Evolutionary conservation across 202 grass and related monocot species (phyloP).

Genomic region (Carex arenaria): DNA sequence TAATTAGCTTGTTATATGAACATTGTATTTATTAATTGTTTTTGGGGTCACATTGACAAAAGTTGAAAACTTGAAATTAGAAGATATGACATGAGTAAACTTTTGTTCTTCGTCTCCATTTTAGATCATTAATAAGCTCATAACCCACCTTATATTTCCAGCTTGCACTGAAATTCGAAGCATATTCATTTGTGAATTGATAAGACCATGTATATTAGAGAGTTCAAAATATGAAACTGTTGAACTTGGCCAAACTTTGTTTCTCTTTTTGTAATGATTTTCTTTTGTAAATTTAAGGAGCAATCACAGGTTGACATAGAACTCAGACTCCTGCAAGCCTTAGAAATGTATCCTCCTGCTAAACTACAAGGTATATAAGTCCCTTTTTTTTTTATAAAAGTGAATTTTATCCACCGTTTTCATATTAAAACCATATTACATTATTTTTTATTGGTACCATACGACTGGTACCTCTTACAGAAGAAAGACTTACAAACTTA

Average conservation of each 20-base stretch:
- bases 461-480: too few species aligned
- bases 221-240: background rate
- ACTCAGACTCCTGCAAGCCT: conserved; percentile 53
- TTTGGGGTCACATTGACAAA: background rate
- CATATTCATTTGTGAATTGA: background rate
- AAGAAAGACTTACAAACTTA: too few species aligned
- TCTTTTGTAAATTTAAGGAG: conserved; percentile 37
- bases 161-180: background rate
- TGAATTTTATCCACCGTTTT: too few species aligned
- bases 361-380: conserved; percentile 52
- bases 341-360: conserved; percentile 67
- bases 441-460: too few species aligned
- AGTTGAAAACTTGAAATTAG: background rate
- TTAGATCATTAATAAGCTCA: background rate
- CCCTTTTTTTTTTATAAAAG: too few species aligned
- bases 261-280: conserved; percentile 4
- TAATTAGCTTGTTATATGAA: background rate
- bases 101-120: background rate
- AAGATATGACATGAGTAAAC: background rate
- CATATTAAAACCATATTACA: too few species aligned
- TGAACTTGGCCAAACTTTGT: background rate
- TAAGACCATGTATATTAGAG: background rate
- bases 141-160: background rate
- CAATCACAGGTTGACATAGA: conserved; percentile 82
- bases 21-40: background rate